These are phyloP conservation scores for Aspergillus calidoustus DNA, from an alignment of 2,329 filamentous ascomycete genomes.

Conservation along the genomic window DNA sequence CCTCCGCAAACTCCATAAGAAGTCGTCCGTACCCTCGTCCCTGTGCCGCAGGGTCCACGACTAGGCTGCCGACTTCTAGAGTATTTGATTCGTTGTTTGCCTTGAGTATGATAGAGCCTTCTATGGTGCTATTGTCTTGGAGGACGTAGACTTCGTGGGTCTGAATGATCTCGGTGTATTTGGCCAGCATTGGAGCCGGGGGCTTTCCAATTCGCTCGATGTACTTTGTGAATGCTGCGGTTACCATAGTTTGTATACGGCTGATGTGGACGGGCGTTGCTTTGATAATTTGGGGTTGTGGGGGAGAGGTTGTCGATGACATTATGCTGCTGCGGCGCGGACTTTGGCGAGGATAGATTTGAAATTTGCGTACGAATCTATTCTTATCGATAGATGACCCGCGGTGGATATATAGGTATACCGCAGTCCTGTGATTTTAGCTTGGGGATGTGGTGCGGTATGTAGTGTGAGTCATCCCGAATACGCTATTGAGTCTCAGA, in stretches of 20 bases:
- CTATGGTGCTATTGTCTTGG: background rate
- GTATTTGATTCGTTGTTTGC: slow-evolving; percentile 2
- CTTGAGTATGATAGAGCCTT: slow-evolving; percentile 23
- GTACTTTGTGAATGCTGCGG: slow-evolving; percentile 28
- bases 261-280: slow-evolving; percentile 21
- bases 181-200: slow-evolving; percentile 27
- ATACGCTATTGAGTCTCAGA: too few species aligned
- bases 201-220: slow-evolving; percentile 28
- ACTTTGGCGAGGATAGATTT: too few species aligned
- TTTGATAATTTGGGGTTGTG: background rate
- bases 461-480: too few species aligned
- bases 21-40: slow-evolving; percentile 27
- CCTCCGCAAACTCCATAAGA: slow-evolving; percentile 23
- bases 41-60: slow-evolving; percentile 25
- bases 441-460: too few species aligned
- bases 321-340: background rate
- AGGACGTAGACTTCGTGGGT: slow-evolving; percentile 20
- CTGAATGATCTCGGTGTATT: slow-evolving; percentile 22
- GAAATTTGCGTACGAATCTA: too few species aligned
- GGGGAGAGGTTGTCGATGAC: background rate
- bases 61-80: slow-evolving; percentile 25
- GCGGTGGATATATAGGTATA: too few species aligned
- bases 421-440: too few species aligned
- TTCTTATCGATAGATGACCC: too few species aligned
- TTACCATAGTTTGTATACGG: slow-evolving; percentile 23